Evolutionary conservation across 2,329 filamentous ascomycete species (phyloP), one percentile per base, ranked within the genome.

Genomic region (Leptographium wingfieldii): DNA sequence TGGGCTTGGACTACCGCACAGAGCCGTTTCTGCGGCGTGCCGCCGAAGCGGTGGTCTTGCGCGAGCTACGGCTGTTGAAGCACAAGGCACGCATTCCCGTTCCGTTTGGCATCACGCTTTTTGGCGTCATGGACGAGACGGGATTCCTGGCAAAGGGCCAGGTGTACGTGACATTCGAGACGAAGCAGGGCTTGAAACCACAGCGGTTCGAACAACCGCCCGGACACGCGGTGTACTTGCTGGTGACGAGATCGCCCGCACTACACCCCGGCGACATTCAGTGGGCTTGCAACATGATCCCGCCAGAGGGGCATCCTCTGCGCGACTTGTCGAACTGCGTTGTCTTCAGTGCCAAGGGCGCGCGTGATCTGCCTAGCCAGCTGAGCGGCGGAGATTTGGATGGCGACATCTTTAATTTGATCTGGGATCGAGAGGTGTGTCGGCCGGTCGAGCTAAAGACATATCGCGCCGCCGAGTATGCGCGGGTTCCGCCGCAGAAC

Each of bases 41-140:
- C 0, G 78, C 94, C 0, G 87, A 94, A 65, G 79, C 88, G 10
- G 76, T 84, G 9, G 77, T 92, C 0, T 73, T 94, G n/a, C 75
- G 80, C 1, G 85, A 88, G 64, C 73, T 95, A 4, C 81, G 88
- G 3, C 77, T 87, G 33, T 73, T 95, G 46, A 95, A 95, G 69
- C 84, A 94, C 71, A 87, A 86, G 59, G 83, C 87, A 0, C 82
- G 88, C 1, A 94, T 95, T 40, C 85, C 82, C 0, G 80, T 95
- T 0, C 71, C 79, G 0, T 70, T 85, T 19, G 90, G 88, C 0
- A 79, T 85, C n/a, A 91, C 88, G 0, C 76, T 95, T 0, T 91
- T 90, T 65, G 90, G 90, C 0, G 78, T 95, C 57, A 88, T 94
- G 82, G 90, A 95, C 63, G 90, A 95, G 70, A 90, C 87, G 0